Evolutionary conservation across 192 early-diverging fungal species (phyloP), one percentile per base, ranked within the genome.

Genomic region (Umbelopsis sp.): DNA sequence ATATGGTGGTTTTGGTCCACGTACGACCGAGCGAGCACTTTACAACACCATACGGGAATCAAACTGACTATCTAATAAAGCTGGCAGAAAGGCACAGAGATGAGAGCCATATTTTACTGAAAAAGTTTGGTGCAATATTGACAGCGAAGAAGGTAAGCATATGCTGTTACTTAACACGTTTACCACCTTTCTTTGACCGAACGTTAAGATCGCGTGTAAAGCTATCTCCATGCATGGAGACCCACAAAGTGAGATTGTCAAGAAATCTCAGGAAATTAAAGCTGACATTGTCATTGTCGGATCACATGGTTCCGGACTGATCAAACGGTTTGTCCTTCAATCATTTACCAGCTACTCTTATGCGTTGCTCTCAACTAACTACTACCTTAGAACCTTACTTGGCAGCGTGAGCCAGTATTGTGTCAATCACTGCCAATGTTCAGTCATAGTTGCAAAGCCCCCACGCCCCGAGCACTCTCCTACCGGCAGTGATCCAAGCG

Each of bases 151-250:
- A 78, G 55, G 75, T 77, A 69, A 70, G 21, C 15, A 46, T 0
- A 25, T 23, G 35, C 0, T 64, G 22, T 33, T 48, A 11, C 20
- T 45, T 41, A 6, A 1, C 7, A 41, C 37, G 37, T 41, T 41
- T 1, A 1, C 5, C 37, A 41, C 37, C 10, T 41, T 9, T 45
- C 35, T 37, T 71, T 49, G 18, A 49, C 41, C 30, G 16, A 25
- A 21, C 5, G 46, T 30, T 22, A 37, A 83, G 81, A 76, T 80
- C 55, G 76, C 70, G 5, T 83, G 81, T 46, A 75, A 81, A 68
- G 85, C 87, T 21, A 76, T 89, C 66, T 79, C 88, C 1, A 87
- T 87, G 75, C 55, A 78, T 20, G 90, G 90, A 2, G 90, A 92
- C 74, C 73, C 90, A 7, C 77, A 86, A 20, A 77, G 82, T 27